phyloP scores from a whole-genome alignment of 768 basidiomycete genomes.

The Pholiota microspora region DNA sequence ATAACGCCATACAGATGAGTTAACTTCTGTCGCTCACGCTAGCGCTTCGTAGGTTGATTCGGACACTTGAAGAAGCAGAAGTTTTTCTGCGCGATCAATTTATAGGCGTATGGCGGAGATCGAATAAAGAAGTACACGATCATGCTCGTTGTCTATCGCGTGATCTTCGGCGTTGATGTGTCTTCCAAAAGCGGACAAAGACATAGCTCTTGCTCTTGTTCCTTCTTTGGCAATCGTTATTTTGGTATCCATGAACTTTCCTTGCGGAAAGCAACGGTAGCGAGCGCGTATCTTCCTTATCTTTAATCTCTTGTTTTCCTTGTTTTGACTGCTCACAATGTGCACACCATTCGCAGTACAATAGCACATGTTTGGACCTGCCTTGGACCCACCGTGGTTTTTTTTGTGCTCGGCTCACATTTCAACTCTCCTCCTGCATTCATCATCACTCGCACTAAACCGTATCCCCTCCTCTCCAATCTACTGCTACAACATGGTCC shows the following conservation, averaged over 20 bases:
- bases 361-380: not conserved
- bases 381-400: not conserved
- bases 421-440: not conserved
- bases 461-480: not conserved
- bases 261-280: conserved; percentile 1
- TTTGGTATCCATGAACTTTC: conserved; percentile 5
- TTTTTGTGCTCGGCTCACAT: not conserved
- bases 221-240: conserved; percentile 12
- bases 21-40: conserved; percentile 47
- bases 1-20: conserved; percentile 58
- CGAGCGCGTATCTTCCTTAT: not conserved
- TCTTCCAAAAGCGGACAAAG: conserved; percentile 19
- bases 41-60: conserved; percentile 67
- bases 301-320: not conserved
- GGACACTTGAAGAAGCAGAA: conserved; percentile 54
- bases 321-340: not conserved
- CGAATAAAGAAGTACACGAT: conserved; percentile 15
- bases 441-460: not conserved
- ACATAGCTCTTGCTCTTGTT: conserved; percentile 3
- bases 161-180: not conserved
- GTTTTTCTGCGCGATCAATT: conserved; percentile 20
- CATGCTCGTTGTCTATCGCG: conserved; percentile 5
- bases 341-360: not conserved
- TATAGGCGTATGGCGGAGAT: conserved; percentile 30
- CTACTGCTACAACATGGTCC: not conserved